Conservation (phyloP, 1,284 basidiomycete genomes). For the Fistulinella cinereoalba region DNA sequence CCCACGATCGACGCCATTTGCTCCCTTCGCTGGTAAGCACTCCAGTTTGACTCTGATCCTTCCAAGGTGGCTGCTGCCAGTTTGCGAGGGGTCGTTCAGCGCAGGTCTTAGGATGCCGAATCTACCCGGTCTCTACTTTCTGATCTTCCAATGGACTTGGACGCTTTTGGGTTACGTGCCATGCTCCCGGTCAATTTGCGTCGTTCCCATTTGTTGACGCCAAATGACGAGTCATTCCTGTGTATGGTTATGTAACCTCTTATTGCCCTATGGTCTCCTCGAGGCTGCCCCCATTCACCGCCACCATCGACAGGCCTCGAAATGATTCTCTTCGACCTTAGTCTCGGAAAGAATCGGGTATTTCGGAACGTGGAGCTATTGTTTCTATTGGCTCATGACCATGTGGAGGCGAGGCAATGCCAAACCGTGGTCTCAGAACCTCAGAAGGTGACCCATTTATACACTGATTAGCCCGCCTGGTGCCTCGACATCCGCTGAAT, state of each 20-base stretch:
- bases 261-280: constrained; percentile 16
- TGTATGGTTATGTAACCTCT: constrained; percentile 11
- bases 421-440: constrained; percentile 5
- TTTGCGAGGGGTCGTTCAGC: too few species aligned
- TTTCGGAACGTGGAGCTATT: constrained; percentile 16
- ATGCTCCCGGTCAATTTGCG: background rate
- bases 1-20: background rate
- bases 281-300: constrained; percentile 21
- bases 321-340: constrained; percentile 14
- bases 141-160: too few species aligned
- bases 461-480: constrained; percentile 12
- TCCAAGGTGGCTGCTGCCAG: too few species aligned
- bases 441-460: background rate
- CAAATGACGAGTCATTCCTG: background rate
- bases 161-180: too few species aligned
- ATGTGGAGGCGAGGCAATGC: constrained; percentile 19
- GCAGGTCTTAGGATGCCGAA: too few species aligned
- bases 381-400: constrained; percentile 20
- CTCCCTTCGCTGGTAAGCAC: background rate
- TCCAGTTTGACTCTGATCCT: background rate
- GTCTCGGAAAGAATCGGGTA: constrained; percentile 15
- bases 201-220: constrained; percentile 4
- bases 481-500: constrained; percentile 9
- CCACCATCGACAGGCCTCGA: constrained; percentile 17
- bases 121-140: too few species aligned